Evolutionary conservation across 2,329 filamentous ascomycete genomes (phyloP).

Genomic region (Lomentospora prolificans): DNA sequence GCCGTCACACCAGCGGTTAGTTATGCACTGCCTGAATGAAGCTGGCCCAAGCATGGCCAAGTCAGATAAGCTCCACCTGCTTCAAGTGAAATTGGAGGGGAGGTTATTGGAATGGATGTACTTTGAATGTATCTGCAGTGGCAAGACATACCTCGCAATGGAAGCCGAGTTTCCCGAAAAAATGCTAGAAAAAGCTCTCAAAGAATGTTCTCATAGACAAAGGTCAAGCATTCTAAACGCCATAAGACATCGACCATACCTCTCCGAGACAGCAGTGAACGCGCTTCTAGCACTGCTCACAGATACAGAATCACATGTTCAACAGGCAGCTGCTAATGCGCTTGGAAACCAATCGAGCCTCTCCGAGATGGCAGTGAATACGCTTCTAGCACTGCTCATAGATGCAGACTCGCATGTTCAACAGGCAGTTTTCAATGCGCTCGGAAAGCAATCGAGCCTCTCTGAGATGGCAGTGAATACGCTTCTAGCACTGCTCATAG

Average conservation of each 20-base stretch:
- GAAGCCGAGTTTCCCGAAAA: slow-evolving; percentile 13
- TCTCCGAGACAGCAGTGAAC: slow-evolving; percentile 2
- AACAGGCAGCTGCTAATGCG: neutral
- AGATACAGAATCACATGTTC: neutral
- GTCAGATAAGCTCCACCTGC: neutral
- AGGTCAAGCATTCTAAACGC: neutral
- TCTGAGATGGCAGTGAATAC: neutral
- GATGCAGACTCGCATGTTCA: neutral
- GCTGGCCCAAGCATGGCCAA: slow-evolving; percentile 2
- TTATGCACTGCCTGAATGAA: slow-evolving; percentile 28
- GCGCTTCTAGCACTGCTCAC: neutral
- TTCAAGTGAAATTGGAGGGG: slow-evolving; percentile 12
- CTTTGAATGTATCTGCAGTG: slow-evolving; percentile 14
- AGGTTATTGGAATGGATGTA: slow-evolving; percentile 14
- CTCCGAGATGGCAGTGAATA: neutral
- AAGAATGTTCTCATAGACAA: neutral
- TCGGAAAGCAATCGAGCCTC: neutral
- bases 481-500: neutral
- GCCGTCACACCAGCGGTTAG: slow-evolving; percentile 24
- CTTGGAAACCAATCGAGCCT: neutral
- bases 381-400: neutral
- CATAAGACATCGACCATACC: neutral
- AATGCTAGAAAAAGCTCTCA: slow-evolving; percentile 7
- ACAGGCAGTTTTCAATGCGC: neutral
- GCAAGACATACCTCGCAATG: slow-evolving; percentile 7